Evolutionary conservation across 768 basidiomycete species (phyloP).

Genomic region (Russula earlei): DNA sequence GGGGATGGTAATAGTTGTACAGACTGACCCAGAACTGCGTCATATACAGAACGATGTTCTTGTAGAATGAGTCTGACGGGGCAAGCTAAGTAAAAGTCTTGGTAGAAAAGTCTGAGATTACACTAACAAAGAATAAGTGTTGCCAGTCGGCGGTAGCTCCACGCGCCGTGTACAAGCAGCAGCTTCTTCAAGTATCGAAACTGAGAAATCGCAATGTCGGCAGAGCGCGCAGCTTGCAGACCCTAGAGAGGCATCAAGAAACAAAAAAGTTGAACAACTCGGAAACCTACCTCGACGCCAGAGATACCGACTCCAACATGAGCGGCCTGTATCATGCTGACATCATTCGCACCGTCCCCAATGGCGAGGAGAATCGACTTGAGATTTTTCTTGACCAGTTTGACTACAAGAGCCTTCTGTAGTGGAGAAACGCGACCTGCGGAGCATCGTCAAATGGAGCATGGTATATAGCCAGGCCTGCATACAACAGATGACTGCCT

Average conservation of each 20-base stretch:
- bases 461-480: slow-evolving; percentile 9
- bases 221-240: slow-evolving; percentile 94
- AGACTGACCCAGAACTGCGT: slow-evolving; percentile 89
- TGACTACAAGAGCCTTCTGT: slow-evolving; percentile 96
- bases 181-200: slow-evolving; percentile 94
- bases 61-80: slow-evolving; percentile 87
- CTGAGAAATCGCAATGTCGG: slow-evolving; percentile 96
- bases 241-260: slow-evolving; percentile 40
- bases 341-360: slow-evolving; percentile 96
- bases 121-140: slow-evolving; percentile 90
- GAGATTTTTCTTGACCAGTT: slow-evolving; percentile 96
- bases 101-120: neutral
- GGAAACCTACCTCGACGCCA: slow-evolving; percentile 69
- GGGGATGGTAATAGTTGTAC: slow-evolving; percentile 12
- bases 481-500: slow-evolving; percentile 96
- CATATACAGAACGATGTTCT: slow-evolving; percentile 97
- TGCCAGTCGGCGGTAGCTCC: slow-evolving; percentile 94
- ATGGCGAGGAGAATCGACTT: slow-evolving; percentile 92
- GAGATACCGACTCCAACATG: slow-evolving; percentile 98
- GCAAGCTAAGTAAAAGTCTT: slow-evolving; percentile 9
- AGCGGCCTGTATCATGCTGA: slow-evolving; percentile 98
- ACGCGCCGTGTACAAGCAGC: slow-evolving; percentile 92
- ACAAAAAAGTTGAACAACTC: neutral
- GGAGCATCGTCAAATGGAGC: neutral
- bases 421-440: slow-evolving; percentile 92